These are phyloP conservation scores for Solanum chacoense DNA, from an alignment of 305 asterid genomes.

Conservation along the genomic window DNA sequence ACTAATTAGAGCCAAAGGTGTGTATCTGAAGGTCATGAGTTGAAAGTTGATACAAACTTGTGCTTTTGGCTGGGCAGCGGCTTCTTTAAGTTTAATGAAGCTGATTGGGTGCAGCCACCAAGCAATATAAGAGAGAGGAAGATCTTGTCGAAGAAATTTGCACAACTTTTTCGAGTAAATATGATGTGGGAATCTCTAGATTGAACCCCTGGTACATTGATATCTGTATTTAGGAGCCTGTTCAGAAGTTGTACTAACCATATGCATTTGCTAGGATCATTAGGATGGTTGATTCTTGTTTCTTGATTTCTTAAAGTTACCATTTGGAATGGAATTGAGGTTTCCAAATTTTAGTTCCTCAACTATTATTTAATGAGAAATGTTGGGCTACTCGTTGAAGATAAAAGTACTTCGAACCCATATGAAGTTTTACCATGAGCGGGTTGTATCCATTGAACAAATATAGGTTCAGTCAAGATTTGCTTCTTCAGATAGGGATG, in stretches of 20 bases:
- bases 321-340: not conserved
- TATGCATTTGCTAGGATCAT: not conserved
- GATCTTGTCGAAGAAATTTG: not conserved
- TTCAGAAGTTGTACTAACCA: not conserved
- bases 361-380: not conserved
- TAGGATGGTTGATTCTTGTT: not conserved
- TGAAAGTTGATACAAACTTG: not conserved
- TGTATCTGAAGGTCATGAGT: not conserved
- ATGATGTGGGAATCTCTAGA: not conserved
- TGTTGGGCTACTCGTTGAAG: not conserved
- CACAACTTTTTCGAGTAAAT: not conserved
- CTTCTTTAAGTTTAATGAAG: not conserved
- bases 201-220: not conserved
- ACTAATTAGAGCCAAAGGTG: not conserved
- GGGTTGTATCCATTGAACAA: not conserved
- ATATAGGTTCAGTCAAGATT: not conserved
- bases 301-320: not conserved
- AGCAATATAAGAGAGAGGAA: not conserved
- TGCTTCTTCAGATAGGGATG: not conserved
- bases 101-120: not conserved
- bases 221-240: not conserved
- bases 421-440: not conserved
- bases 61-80: not conserved
- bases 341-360: not conserved
- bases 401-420: not conserved